Conservation (phyloP, 495 filamentous ascomycete genomes). For the Aspergillus biplanus region DNA sequence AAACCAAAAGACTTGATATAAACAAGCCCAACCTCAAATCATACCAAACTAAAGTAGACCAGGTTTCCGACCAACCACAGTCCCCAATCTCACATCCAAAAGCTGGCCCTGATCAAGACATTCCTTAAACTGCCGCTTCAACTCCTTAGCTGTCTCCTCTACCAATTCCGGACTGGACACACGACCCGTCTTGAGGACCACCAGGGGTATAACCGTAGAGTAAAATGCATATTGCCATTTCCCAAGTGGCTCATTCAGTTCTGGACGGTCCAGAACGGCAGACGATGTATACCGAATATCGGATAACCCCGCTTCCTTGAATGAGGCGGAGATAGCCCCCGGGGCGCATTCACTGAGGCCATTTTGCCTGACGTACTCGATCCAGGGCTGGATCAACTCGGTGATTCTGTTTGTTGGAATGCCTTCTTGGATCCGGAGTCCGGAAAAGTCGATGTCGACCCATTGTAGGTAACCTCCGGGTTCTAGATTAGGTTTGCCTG, state of each 20-base stretch:
- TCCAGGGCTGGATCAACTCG: not conserved
- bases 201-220: not conserved
- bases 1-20: too few species aligned
- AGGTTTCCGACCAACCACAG: conserved; percentile 9
- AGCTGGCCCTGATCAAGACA: not conserved
- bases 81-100: conserved; percentile 6
- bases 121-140: not conserved
- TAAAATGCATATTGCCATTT: conserved; percentile 5
- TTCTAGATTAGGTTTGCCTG: conserved; percentile 13
- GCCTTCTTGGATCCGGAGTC: conserved; percentile 6
- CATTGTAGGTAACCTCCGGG: conserved; percentile 43
- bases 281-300: not conserved
- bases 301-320: not conserved
- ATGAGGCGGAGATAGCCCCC: not conserved
- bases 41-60: not conserved
- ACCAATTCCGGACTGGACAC: too few species aligned
- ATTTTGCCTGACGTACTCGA: not conserved
- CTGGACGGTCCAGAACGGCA: not conserved
- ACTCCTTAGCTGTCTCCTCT: not conserved
- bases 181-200: not conserved
- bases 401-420: not conserved
- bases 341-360: not conserved
- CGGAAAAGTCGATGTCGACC: conserved; percentile 35
- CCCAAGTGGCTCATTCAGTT: not conserved
- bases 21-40: not conserved